Evolutionary conservation across 106 monocot genomes (phyloP).

Genomic region (Dioscorea zingiberensis): DNA sequence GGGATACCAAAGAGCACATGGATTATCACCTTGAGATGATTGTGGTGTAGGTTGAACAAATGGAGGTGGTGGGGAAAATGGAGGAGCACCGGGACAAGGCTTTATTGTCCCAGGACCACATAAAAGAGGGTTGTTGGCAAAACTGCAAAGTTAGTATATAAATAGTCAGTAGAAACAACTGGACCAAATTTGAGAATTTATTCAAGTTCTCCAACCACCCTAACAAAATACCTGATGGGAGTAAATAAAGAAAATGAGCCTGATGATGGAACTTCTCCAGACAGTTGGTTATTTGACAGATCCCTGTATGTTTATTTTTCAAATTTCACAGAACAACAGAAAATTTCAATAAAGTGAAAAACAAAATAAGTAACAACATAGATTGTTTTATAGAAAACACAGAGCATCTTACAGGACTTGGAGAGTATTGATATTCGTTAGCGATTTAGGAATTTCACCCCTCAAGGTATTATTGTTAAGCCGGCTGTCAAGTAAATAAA

Average conservation of each 20-base stretch:
- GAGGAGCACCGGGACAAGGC: constrained; percentile 58
- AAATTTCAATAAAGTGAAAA: neutral
- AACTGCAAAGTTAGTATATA: constrained; percentile 27
- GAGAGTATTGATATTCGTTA: constrained; percentile 52
- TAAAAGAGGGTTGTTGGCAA: constrained; percentile 63
- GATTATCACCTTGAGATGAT: constrained; percentile 24
- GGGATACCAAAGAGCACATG: neutral
- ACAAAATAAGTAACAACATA: neutral
- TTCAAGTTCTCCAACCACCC: neutral
- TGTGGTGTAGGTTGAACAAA: constrained; percentile 42
- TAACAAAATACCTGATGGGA: constrained; percentile 34
- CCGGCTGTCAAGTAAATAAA: constrained; percentile 30
- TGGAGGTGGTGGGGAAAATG: constrained; percentile 59
- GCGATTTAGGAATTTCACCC: constrained; percentile 54
- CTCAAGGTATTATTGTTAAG: constrained; percentile 73
- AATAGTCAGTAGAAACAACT: neutral
- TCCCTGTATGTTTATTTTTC: constrained; percentile 29
- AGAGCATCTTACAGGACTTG: constrained; percentile 72
- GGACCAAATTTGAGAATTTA: neutral
- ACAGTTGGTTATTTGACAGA: constrained; percentile 73
- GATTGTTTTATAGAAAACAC: neutral
- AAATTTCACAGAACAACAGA: neutral
- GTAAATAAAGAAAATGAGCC: constrained; percentile 62
- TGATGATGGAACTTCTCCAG: constrained; percentile 67
- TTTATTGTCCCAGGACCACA: constrained; percentile 65